These are phyloP conservation scores for Blastocystis sp. DNA, from an alignment of 352 stramenopile genomes.

Conservation along the genomic window DNA sequence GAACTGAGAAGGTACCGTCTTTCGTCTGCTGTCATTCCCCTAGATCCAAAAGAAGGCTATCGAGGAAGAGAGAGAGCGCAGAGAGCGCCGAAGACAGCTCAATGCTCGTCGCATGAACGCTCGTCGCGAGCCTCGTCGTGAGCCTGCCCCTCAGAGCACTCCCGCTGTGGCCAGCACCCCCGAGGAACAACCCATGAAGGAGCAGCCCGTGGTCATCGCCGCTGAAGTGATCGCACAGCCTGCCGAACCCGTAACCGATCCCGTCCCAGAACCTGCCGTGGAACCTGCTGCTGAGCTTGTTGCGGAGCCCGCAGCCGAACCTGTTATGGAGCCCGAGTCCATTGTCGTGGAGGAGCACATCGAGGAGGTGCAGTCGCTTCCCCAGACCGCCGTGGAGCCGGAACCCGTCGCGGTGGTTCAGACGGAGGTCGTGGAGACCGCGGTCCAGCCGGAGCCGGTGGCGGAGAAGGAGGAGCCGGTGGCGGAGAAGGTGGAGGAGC, in stretches of 20 bases:
- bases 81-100: not conserved
- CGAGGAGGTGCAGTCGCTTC: not conserved
- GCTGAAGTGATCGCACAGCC: not conserved
- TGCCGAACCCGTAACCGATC: constrained; percentile 2
- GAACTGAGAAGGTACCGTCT: constrained; percentile 12
- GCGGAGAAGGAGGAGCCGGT: not conserved
- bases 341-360: not conserved
- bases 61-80: constrained; percentile 21
- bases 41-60: constrained; percentile 54
- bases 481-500: not conserved
- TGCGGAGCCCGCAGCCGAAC: not conserved
- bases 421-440: not conserved
- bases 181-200: not conserved
- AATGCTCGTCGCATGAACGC: not conserved
- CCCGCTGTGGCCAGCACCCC: not conserved
- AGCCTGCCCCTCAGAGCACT: not conserved
- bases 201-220: not conserved
- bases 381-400: not conserved
- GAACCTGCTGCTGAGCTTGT: not conserved
- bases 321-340: not conserved
- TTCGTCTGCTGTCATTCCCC: not conserved
- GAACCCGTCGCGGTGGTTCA: not conserved
- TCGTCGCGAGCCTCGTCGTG: not conserved
- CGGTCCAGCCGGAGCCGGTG: not conserved
- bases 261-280: not conserved